Percentiles rank a stretch among this genome's conserved stretches.
phyloP scores from a whole-genome alignment of 306 rosid species.

The Gleditsia sinensis region DNA sequence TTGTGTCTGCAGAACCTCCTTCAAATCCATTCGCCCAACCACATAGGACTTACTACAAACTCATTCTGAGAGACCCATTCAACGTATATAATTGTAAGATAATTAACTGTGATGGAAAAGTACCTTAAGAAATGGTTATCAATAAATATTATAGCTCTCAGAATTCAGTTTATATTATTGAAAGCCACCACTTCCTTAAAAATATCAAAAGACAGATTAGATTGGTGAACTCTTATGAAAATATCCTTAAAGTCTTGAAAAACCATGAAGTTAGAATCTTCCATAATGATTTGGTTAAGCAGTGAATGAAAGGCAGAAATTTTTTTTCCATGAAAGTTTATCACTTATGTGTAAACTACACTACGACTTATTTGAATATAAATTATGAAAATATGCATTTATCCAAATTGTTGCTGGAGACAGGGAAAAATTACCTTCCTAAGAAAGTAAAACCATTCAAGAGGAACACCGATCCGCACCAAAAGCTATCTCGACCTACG shows the following conservation, averaged over 20 bases:
- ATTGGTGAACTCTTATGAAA: too few relatives aligned
- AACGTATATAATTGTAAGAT: too few relatives aligned
- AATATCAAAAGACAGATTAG: too few relatives aligned
- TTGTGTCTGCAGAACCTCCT: background rate
- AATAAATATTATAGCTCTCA: background rate
- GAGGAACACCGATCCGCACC: constrained; percentile 86
- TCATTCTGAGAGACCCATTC: too few relatives aligned
- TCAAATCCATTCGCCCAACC: background rate
- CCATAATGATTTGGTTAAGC: too few relatives aligned
- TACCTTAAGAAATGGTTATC: background rate
- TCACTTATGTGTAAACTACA: background rate
- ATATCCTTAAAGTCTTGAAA: too few relatives aligned
- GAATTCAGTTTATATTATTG: background rate
- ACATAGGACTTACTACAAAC: too few relatives aligned
- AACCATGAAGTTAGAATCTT: too few relatives aligned
- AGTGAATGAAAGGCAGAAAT: too few relatives aligned
- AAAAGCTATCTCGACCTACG: constrained; percentile 62
- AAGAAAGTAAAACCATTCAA: constrained; percentile 85
- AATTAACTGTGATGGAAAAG: background rate
- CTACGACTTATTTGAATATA: background rate
- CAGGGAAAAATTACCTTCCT: constrained; percentile 64
- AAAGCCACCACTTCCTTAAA: too few relatives aligned
- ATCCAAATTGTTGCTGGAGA: background rate
- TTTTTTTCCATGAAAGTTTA: background rate
- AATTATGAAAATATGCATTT: background rate